Evolutionary conservation across 75 land plant species (phyloP), one percentile per base, ranked within the genome.

Genomic region (Larix kaempferi): DNA sequence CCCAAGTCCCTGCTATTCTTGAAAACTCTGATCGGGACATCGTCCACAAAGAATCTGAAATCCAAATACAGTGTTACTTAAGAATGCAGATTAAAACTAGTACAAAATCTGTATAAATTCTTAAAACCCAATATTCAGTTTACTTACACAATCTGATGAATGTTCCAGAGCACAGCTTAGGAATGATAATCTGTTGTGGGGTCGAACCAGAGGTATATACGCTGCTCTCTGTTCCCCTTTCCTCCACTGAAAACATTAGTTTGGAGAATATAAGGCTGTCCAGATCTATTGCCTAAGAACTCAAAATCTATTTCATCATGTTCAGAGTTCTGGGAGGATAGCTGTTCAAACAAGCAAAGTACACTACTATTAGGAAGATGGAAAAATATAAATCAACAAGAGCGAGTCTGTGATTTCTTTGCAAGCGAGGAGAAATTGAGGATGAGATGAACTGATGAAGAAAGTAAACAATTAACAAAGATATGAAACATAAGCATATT

Each of bases 31-130:
- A 89, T 84, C 0, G 91, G 91, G 6, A 76, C 74, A 64, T 76
- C 73, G 65, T 89, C 91, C 55, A 89, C 91, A 63, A 67, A 83
- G 74, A 87, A 86, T 39, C 91, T 89, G 80, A n/a, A 35, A 35
- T 35, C 37, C 37, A 35, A 35, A 35, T 35, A 2, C 37, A 35
- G 37, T 35, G 37, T 35, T 3, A 35, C 3, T 35, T 35, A 35
- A 35, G 37, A 35, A 35, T 35, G 37, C 3, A 35, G 37, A 35
- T 35, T 35, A n/a, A n/a, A 35, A 2, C 37, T 35, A 35, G 37
- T 3, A 2, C 37, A 2, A 35, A 35, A 35, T 35, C 37, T 35
- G 0, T 35, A 35, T 35, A 35, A 3, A 2, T 35, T 35, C 3
- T 35, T 35, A 35, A 35, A 3, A 35, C 37, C 3, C 3, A 3